These are phyloP conservation scores for Symbiodinium pilosum DNA, from an alignment of 73 alveolate species.

Conservation along the genomic window DNA sequence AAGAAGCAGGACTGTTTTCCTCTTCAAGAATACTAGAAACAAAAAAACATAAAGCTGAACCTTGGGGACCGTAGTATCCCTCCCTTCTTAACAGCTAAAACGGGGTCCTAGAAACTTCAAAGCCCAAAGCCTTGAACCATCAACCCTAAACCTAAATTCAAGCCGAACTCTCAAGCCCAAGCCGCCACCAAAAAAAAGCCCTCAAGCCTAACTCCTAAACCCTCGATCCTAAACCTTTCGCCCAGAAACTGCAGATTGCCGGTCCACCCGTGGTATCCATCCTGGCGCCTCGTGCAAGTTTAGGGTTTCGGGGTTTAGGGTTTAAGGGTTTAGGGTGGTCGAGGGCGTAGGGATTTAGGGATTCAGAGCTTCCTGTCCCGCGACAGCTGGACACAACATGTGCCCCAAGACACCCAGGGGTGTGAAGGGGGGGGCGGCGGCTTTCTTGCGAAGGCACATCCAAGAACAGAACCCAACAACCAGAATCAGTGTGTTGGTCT, in stretches of 20 bases:
- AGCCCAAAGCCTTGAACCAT: too few species aligned
- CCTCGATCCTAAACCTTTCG: background rate
- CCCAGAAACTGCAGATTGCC: slow-evolving; percentile 13
- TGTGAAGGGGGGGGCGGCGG: background rate
- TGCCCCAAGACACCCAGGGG: background rate
- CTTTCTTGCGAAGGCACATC: background rate
- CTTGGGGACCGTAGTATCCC: background rate
- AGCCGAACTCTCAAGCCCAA: background rate
- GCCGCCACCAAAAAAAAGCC: background rate
- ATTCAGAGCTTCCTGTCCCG: background rate
- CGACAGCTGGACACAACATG: background rate
- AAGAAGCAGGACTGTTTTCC: background rate
- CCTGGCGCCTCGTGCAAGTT: background rate
- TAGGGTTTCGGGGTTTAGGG: too few species aligned
- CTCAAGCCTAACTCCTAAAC: background rate
- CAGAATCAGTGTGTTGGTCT: background rate
- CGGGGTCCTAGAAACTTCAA: too few species aligned
- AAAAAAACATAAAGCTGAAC: background rate
- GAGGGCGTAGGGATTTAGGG: too few species aligned
- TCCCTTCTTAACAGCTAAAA: background rate
- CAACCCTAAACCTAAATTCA: background rate
- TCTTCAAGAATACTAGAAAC: background rate
- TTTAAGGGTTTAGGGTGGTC: background rate
- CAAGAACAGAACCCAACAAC: background rate
- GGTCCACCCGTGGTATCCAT: background rate